Base-by-base conservation (phyloP, 73 alveolate genomes). In the Paraurostyla sp. region DNA sequence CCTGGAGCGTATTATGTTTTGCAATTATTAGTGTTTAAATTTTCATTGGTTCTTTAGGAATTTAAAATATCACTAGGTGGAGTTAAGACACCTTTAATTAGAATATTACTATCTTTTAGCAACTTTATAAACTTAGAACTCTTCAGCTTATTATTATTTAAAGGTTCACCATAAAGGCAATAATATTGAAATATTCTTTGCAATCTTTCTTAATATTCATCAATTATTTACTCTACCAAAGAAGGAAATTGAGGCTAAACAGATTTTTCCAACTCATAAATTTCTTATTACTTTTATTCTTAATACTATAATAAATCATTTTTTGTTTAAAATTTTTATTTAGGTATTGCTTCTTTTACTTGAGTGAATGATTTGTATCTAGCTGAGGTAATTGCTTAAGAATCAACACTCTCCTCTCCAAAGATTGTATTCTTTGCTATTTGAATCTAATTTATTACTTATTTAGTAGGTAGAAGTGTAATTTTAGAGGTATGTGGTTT, bases 161-260 rank as follows among this genome's bases (percentile, higher is more conserved):
- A 38, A 0, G 97, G 93, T 46, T 92, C 96, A 15, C 97, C 96
- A 69, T 52, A 89, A 3, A 85, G 29, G 56, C 97, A 92, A 80
- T 92, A 92, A 25, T 80, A 85, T 71, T 92, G 71, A 75, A 94
- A 94, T 0, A 94, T 65, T 59, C 71, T 51, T n/a, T 73, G 83
- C 22, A 93, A 51, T 30, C 91, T 65, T 41, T 80, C 93, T 0
- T 76, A 59, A 71, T 85, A 80, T 20, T 89, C 36, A 4, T 81
- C 92, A 33, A 82, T 54, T 42, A 41, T 73, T 30, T 48, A 33
- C 7, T 48, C 87, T 43, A 27, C 59, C 30, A 73, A 48, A 43
- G 65, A 13, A 32, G 71, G 71, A 11, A 73, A 50, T 45, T 73
- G 4, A 3, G 68, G 87, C 49, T 45, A 29, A 30, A 73, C 68